phyloP scores from a whole-genome alignment of 345 rosid genomes.

The Syzygium jambos region DNA sequence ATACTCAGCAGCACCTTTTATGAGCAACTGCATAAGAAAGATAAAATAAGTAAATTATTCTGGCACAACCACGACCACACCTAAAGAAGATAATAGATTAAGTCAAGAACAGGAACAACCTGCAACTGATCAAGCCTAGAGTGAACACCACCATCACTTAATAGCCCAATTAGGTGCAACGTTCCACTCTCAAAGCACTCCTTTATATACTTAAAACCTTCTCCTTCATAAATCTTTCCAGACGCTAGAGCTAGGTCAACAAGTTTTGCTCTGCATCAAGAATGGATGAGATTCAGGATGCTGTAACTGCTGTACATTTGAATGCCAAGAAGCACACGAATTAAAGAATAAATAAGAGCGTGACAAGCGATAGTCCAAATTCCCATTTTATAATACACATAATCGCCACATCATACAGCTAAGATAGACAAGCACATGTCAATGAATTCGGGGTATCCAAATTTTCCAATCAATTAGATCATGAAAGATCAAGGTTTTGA shows the following conservation, averaged over 20 bases:
- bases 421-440: background rate
- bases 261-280: slow-evolving; percentile 69
- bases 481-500: background rate
- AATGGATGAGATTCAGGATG: background rate
- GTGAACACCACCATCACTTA: slow-evolving; percentile 98
- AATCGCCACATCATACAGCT: background rate
- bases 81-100: background rate
- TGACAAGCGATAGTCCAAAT: background rate
- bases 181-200: slow-evolving; percentile 51
- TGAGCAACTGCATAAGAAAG: slow-evolving; percentile 42
- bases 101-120: slow-evolving; percentile 18
- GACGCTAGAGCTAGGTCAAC: slow-evolving; percentile 86
- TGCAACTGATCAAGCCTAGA: slow-evolving; percentile 91
- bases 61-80: background rate
- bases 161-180: slow-evolving; percentile 77
- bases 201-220: slow-evolving; percentile 74
- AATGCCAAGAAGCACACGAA: background rate
- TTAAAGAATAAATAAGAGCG: background rate
- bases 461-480: background rate
- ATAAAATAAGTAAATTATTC: background rate
- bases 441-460: background rate
- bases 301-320: background rate
- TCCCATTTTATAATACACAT: background rate
- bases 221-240: slow-evolving; percentile 71
- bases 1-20: slow-evolving; percentile 72